Evolutionary conservation across 768 basidiomycete genomes (phyloP).

Genomic region (Leccinum rimulosum): DNA sequence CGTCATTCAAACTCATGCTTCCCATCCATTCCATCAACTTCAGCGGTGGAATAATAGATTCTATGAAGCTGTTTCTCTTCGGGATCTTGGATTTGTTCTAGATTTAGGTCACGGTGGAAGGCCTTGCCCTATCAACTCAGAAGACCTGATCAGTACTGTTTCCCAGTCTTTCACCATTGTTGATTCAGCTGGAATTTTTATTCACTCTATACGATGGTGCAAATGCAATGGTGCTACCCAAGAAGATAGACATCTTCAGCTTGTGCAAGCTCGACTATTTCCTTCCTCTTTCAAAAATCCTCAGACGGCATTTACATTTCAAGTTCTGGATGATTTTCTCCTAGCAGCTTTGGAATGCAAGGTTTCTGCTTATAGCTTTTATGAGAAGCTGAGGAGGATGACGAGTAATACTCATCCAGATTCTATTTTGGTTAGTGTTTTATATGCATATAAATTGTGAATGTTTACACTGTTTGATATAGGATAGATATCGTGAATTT

Average conservation of each 20-base stretch:
- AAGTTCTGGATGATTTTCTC: conserved; percentile 20
- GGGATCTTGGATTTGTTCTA: not conserved
- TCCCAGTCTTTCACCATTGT: too few species aligned
- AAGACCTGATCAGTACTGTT: too few species aligned
- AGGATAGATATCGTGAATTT: not conserved
- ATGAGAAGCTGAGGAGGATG: not conserved
- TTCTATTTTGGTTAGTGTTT: not conserved
- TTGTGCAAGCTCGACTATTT: not conserved
- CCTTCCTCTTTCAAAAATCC: conserved; percentile 11
- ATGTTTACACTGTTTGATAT: not conserved
- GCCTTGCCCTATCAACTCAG: not conserved
- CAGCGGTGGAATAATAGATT: not conserved
- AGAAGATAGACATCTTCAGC: not conserved
- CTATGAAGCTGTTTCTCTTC: not conserved
- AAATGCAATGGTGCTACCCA: not conserved
- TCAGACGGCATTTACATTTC: conserved; percentile 21
- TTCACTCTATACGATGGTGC: not conserved
- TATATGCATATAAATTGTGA: not conserved
- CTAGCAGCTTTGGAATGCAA: not conserved
- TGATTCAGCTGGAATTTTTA: not conserved
- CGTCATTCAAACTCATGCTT: not conserved
- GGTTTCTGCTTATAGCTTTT: not conserved
- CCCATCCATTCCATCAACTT: not conserved
- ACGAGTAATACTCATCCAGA: not conserved
- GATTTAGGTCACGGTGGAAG: not conserved